A percentile compares a stretch with the other conserved stretches of the same genome.
phyloP scores from a whole-genome alignment of 495 filamentous ascomycete genomes.

The Stereocaulon alpinum region DNA sequence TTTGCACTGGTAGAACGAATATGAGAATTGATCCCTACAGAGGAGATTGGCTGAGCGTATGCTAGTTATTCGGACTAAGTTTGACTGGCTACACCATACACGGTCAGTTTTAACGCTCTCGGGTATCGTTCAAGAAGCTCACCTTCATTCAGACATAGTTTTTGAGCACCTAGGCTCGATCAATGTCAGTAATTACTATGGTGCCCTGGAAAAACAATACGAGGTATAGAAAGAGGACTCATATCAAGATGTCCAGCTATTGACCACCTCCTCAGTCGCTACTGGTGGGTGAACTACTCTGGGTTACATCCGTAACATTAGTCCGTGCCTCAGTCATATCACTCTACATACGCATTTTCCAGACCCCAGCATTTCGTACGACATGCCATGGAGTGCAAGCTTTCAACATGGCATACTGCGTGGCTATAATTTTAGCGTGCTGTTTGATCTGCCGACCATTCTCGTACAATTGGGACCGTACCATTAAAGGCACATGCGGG shows the following conservation, averaged over 20 bases:
- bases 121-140: background rate
- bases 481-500: conserved; percentile 22
- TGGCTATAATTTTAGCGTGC: conserved; percentile 21
- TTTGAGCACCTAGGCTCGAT: background rate
- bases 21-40: background rate
- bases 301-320: conserved; percentile 23
- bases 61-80: conserved; percentile 8
- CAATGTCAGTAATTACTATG: background rate
- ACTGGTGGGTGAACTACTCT: conserved; percentile 21
- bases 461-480: conserved; percentile 25
- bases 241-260: background rate
- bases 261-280: conserved; percentile 6
- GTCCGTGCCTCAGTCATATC: conserved; percentile 32
- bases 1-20: conserved; percentile 5
- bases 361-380: conserved; percentile 25
- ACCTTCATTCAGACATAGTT: too few relatives aligned
- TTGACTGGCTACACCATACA: conserved; percentile 10
- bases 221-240: background rate
- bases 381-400: conserved; percentile 24
- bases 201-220: conserved; percentile 1
- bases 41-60: background rate
- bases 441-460: conserved; percentile 32
- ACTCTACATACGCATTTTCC: conserved; percentile 35
- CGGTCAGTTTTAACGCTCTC: background rate
- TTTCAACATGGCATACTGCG: conserved; percentile 13